These are phyloP conservation scores for Populus tomentosa DNA, from an alignment of 441 rosid species.

Conservation along the genomic window DNA sequence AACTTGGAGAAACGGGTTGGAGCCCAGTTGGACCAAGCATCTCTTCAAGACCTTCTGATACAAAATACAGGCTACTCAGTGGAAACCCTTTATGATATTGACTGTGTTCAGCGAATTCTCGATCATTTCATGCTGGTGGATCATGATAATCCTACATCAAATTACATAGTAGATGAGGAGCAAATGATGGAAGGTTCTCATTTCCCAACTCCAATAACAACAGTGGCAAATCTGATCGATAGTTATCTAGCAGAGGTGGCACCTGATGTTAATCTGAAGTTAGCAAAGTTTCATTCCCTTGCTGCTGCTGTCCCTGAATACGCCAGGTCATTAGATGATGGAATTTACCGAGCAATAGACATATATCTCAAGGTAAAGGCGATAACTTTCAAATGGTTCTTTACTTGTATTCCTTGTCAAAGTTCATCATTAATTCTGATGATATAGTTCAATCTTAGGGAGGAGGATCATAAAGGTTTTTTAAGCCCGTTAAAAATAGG, in stretches of 20 bases:
- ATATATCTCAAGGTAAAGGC: constrained; percentile 71
- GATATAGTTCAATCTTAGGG: background rate
- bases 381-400: background rate
- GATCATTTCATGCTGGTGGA: constrained; percentile 63
- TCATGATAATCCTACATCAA: constrained; percentile 29
- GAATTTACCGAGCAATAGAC: constrained; percentile 88
- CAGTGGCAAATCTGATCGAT: constrained; percentile 79
- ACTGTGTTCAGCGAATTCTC: constrained; percentile 82
- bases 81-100: constrained; percentile 81
- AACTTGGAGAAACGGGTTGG: constrained; percentile 74
- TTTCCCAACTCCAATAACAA: constrained; percentile 48
- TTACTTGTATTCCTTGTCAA: background rate
- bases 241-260: constrained; percentile 90
- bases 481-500: too few relatives aligned
- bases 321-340: constrained; percentile 79
- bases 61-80: constrained; percentile 71
- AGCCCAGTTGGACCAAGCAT: constrained; percentile 66
- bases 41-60: constrained; percentile 75
- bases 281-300: constrained; percentile 64
- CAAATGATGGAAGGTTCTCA: constrained; percentile 46
- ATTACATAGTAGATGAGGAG: constrained; percentile 39
- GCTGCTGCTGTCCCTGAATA: constrained; percentile 73
- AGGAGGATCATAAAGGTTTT: too few relatives aligned
- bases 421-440: background rate
- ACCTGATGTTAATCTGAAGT: constrained; percentile 81